These are phyloP conservation scores for Catunica adiposa DNA, from an alignment of 2,329 filamentous ascomycete species.

Conservation along the genomic window DNA sequence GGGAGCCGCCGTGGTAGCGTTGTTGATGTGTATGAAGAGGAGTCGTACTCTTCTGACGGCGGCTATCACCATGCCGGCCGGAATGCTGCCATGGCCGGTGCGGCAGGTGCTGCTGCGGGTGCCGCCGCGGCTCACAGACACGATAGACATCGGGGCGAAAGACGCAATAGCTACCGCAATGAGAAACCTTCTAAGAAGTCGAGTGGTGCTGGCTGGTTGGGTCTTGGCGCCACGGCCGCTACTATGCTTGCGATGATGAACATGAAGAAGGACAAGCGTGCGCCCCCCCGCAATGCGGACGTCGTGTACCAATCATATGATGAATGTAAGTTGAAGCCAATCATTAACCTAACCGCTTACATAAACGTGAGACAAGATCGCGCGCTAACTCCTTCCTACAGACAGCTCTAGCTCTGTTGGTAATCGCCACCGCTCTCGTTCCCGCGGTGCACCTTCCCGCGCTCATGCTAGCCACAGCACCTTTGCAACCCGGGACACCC, in stretches of 20 bases:
- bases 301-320: slow-evolving; percentile 7
- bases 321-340: slow-evolving; percentile 8
- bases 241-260: slow-evolving; percentile 39
- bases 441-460: slow-evolving; percentile 5
- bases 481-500: slow-evolving; percentile 6
- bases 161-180: slow-evolving; percentile 22
- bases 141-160: slow-evolving; percentile 1
- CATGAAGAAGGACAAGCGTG: slow-evolving; percentile 33
- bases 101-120: slow-evolving; percentile 4
- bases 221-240: slow-evolving; percentile 33
- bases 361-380: background rate
- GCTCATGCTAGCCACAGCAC: slow-evolving; percentile 7
- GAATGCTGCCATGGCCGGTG: slow-evolving; percentile 8
- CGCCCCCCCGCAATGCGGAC: slow-evolving; percentile 14
- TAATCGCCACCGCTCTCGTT: slow-evolving; percentile 19
- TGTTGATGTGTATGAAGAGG: slow-evolving; percentile 21
- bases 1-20: slow-evolving; percentile 25
- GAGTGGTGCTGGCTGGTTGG: slow-evolving; percentile 35
- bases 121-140: slow-evolving; percentile 1
- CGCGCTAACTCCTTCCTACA: slow-evolving; percentile 16
- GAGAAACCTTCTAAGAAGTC: slow-evolving; percentile 32
- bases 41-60: slow-evolving; percentile 36
- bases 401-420: slow-evolving; percentile 32
- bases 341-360: background rate
- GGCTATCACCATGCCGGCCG: slow-evolving; percentile 19